A percentile compares a stretch with the other conserved stretches of the same genome.
phyloP scores from a whole-genome alignment of 2,329 filamentous ascomycete species.

The Penicillium corylophilum region DNA sequence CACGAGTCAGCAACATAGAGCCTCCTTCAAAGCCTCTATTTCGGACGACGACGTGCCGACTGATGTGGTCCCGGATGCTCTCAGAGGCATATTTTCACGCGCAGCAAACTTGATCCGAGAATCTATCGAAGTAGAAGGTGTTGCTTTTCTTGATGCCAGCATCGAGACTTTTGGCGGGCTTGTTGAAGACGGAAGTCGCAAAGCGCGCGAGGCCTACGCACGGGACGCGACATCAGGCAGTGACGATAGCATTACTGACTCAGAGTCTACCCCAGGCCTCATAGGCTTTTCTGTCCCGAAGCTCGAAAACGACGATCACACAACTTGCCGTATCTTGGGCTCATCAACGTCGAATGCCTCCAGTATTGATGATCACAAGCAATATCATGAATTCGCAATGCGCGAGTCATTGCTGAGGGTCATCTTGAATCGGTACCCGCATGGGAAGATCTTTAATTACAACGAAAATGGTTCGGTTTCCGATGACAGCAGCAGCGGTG shows the following conservation, averaged over 20 bases:
- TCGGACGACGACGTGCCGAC: no score
- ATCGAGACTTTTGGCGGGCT: constrained; percentile 17
- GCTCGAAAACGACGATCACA: constrained; percentile 1
- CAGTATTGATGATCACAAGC: no score
- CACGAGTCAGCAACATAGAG: no score
- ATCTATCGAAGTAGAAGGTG: constrained; percentile 43
- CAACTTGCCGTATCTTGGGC: constrained; percentile 14
- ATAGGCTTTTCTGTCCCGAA: no score
- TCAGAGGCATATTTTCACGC: no score
- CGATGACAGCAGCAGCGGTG: constrained; percentile 23
- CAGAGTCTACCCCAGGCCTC: no score
- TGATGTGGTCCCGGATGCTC: no score
- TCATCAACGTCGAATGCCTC: no score
- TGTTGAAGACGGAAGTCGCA: no score
- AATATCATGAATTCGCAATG: constrained; percentile 17
- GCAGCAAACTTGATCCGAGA: constrained; percentile 48
- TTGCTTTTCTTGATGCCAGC: constrained; percentile 32
- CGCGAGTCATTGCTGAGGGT: no score
- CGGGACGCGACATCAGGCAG: constrained; percentile 12
- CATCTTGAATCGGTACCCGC: constrained; percentile 30
- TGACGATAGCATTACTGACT: constrained; percentile 17
- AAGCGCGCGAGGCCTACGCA: constrained; percentile 11
- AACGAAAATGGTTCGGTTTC: constrained; percentile 26
- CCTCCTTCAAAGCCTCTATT: no score
- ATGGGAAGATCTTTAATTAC: constrained; percentile 29